These are phyloP conservation scores for Botryosphaeria agaves DNA, from an alignment of 2,329 filamentous ascomycete genomes.

Conservation along the genomic window DNA sequence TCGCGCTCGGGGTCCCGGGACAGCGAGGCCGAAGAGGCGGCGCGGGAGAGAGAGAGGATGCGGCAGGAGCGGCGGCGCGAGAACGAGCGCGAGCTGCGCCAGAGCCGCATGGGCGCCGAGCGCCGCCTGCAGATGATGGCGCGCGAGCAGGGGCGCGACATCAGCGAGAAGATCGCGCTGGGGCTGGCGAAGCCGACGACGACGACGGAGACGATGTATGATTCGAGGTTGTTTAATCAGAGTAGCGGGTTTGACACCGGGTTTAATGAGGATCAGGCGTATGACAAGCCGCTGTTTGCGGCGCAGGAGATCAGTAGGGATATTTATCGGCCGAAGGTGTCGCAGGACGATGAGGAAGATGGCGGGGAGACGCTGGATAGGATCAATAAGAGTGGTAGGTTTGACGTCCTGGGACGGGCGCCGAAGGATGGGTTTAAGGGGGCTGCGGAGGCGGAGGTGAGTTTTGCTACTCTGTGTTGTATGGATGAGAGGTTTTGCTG, in stretches of 20 bases:
- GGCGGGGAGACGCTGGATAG: conserved; percentile 68
- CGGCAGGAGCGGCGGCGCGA: conserved; percentile 65
- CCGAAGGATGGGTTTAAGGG: conserved; percentile 83
- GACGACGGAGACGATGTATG: conserved; percentile 88
- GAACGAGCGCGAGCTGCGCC: conserved; percentile 74
- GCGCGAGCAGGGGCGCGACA: conserved; percentile 88
- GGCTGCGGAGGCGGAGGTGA: conserved; percentile 61
- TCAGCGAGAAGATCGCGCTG: conserved; percentile 89
- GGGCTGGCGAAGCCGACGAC: conserved; percentile 90
- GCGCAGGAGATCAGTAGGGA: conserved; percentile 88
- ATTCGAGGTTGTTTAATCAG: conserved; percentile 89
- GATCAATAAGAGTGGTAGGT: conserved; percentile 71
- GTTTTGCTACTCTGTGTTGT: conserved; percentile 10
- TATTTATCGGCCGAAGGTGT: conserved; percentile 71
- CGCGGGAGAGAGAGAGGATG: conserved; percentile 58
- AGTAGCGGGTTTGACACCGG: conserved; percentile 77
- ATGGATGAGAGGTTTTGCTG: conserved; percentile 13
- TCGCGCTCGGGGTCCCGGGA: conserved; percentile 21
- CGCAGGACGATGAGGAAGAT: conserved; percentile 59
- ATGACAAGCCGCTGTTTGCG: conserved; percentile 93
- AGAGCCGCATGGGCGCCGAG: conserved; percentile 91
- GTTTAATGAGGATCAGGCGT: conserved; percentile 94
- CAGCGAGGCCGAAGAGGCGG: conserved; percentile 45
- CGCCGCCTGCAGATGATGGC: conserved; percentile 83
- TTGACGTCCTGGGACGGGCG: conserved; percentile 73